phyloP scores from a whole-genome alignment of 2,329 filamentous ascomycete genomes.

The Acrodontium crateriforme region DNA sequence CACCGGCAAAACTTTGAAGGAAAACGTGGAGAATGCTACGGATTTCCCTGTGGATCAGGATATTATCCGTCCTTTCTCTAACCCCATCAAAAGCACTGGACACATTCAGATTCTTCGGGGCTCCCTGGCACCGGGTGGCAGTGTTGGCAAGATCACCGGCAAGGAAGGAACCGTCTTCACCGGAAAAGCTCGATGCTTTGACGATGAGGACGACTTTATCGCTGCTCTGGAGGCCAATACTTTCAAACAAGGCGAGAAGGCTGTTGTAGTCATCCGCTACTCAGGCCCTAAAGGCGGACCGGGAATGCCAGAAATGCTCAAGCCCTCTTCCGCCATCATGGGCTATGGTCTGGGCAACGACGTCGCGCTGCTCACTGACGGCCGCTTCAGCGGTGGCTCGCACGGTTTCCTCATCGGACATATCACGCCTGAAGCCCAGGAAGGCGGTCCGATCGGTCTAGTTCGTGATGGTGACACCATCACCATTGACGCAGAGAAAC shows the following conservation, averaged over 20 bases:
- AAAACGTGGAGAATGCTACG: conserved; percentile 38
- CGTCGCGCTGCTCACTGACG: conserved; percentile 60
- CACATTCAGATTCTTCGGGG: conserved; percentile 63
- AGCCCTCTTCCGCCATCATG: conserved; percentile 60
- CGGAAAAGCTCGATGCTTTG: conserved; percentile 57
- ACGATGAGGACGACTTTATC: conserved; percentile 57
- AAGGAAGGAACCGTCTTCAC: conserved; percentile 57
- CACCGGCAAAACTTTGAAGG: conserved; percentile 35
- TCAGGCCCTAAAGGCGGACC: conserved; percentile 61
- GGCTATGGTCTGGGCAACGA: conserved; percentile 54
- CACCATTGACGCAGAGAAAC: conserved; percentile 67
- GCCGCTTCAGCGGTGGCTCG: conserved; percentile 64
- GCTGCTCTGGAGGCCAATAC: conserved; percentile 34
- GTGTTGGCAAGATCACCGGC: conserved; percentile 63
- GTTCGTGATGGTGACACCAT: conserved; percentile 71
- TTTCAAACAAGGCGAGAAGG: conserved; percentile 58
- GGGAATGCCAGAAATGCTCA: conserved; percentile 65
- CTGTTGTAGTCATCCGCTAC: conserved; percentile 62
- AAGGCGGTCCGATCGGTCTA: conserved; percentile 71
- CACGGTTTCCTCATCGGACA: conserved; percentile 83
- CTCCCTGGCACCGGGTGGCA: conserved; percentile 53
- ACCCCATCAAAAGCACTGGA: conserved; percentile 57
- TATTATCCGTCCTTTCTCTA: conserved; percentile 53
- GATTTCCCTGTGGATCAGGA: conserved; percentile 56
- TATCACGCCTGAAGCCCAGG: conserved; percentile 75